A percentile compares a stretch with the other conserved stretches of the same genome.
Evolutionary conservation across 768 basidiomycete species (phyloP).

Genomic region (Mycena galopus): DNA sequence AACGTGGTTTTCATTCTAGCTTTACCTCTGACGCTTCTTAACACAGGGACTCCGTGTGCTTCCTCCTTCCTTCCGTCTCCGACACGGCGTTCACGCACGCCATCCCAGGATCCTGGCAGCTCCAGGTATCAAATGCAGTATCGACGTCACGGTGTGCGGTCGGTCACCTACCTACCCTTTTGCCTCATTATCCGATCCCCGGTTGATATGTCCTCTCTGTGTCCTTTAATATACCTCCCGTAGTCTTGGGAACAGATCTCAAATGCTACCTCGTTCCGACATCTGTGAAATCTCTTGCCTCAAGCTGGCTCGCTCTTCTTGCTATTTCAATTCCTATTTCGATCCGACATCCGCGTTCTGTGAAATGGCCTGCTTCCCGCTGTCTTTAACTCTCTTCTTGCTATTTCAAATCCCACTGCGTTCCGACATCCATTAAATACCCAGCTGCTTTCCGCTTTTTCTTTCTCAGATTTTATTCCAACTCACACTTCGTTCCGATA

Average conservation of each 20-base stretch:
- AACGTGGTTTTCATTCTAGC: conserved; percentile 7
- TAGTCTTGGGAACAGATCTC: conserved; percentile 2
- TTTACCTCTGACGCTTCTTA: conserved; percentile 2
- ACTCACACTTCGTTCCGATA: neutral
- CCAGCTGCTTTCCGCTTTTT: conserved; percentile 8
- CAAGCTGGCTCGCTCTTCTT: neutral
- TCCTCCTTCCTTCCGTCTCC: conserved; percentile 6
- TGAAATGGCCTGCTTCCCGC: conserved; percentile 1
- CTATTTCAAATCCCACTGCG: conserved; percentile 7
- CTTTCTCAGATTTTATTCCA: conserved; percentile 1
- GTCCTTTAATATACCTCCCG: neutral
- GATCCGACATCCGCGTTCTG: conserved; percentile 6
- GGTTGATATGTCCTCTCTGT: conserved; percentile 6
- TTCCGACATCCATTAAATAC: conserved; percentile 8
- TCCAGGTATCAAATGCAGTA: conserved; percentile 4
- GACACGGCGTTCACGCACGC: conserved; percentile 5
- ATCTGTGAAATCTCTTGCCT: neutral
- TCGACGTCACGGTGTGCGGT: conserved; percentile 6
- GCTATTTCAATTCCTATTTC: conserved; percentile 7
- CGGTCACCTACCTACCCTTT: conserved; percentile 1
- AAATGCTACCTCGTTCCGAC: conserved; percentile 1
- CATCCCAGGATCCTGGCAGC: neutral
- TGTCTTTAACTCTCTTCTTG: conserved; percentile 3
- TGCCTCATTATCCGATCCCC: conserved; percentile 1
- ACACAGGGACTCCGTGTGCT: conserved; percentile 10